A percentile compares a stretch with the other conserved stretches of the same genome.
These are phyloP conservation scores for Fusarium denticulatum DNA, from an alignment of 2,329 filamentous ascomycete species.

Conservation along the genomic window DNA sequence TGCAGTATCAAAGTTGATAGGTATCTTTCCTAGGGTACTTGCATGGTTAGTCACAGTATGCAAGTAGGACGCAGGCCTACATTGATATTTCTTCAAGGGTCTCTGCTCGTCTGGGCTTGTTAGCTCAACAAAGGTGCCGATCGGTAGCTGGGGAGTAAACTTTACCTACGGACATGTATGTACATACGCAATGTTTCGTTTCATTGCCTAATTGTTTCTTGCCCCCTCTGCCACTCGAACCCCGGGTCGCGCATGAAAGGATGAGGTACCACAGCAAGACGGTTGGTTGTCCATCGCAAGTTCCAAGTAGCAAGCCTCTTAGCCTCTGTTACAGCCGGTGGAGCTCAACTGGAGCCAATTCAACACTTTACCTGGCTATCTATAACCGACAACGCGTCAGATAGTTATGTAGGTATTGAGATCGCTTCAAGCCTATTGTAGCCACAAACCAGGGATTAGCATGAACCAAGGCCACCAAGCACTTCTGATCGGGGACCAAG, in stretches of 20 bases:
- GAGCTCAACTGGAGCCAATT: not conserved
- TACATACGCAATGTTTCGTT: constrained; percentile 40
- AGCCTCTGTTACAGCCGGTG: not conserved
- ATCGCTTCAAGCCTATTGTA: not conserved
- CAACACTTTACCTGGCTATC: not conserved
- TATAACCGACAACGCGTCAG: not conserved
- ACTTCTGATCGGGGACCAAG: constrained; percentile 7
- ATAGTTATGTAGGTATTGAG: not conserved
- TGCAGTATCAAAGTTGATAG: constrained; percentile 2
- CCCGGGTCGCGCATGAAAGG: constrained; percentile 13
- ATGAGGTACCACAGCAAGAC: not conserved
- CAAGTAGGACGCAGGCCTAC: constrained; percentile 13
- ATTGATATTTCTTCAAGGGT: constrained; percentile 14
- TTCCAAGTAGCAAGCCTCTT: not conserved
- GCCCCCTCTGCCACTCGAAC: constrained; percentile 17
- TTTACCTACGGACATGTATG: constrained; percentile 17
- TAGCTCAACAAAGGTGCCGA: constrained; percentile 34
- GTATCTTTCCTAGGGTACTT: not conserved
- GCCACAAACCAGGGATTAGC: not conserved
- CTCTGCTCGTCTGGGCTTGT: constrained; percentile 21
- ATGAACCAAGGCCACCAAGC: constrained; percentile 7
- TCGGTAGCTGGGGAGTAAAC: constrained; percentile 31
- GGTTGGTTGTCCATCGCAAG: not conserved
- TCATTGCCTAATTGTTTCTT: constrained; percentile 42
- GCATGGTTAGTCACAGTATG: not conserved